phyloP scores from a whole-genome alignment of 441 rosid species.

The Flueggea neowawraea region DNA sequence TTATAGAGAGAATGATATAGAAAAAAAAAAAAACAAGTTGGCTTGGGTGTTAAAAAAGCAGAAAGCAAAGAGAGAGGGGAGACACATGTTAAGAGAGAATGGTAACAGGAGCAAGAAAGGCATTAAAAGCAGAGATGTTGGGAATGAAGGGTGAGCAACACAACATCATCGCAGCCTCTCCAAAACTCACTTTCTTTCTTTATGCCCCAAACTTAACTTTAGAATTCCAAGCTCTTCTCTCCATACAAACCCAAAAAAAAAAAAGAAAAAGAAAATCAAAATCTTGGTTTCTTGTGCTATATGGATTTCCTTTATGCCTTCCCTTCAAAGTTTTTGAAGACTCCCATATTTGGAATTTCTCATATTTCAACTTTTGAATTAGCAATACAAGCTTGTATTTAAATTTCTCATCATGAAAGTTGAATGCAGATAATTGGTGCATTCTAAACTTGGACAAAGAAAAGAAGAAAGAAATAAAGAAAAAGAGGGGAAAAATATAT shows the following conservation, averaged over 20 bases:
- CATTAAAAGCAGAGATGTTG: constrained; percentile 48
- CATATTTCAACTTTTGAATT: background rate
- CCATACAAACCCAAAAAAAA: constrained; percentile 19
- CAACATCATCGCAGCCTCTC: constrained; percentile 10
- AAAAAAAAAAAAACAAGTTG: no score
- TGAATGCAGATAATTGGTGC: constrained; percentile 9
- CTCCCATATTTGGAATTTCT: constrained; percentile 15
- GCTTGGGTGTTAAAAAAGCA: no score
- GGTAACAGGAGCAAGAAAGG: constrained; percentile 27
- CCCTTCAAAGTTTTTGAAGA: constrained; percentile 18
- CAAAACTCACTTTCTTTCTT: constrained; percentile 30
- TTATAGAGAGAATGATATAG: no score
- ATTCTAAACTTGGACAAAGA: background rate
- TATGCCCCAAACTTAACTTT: constrained; percentile 23
- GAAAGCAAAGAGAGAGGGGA: no score
- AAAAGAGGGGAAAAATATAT: no score
- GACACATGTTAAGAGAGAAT: constrained; percentile 1
- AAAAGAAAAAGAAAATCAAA: constrained; percentile 9
- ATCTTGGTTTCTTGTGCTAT: constrained; percentile 46
- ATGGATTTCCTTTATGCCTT: constrained; percentile 43
- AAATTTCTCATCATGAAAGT: constrained; percentile 13
- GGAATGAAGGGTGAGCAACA: constrained; percentile 18
- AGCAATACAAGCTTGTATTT: background rate
- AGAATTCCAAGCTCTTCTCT: constrained; percentile 57
- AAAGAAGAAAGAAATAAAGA: no score